Percentiles rank a stretch among this genome's conserved stretches.
phyloP scores from a whole-genome alignment of 2,329 filamentous ascomycete species.

The Taxawa tesnikishii region DNA sequence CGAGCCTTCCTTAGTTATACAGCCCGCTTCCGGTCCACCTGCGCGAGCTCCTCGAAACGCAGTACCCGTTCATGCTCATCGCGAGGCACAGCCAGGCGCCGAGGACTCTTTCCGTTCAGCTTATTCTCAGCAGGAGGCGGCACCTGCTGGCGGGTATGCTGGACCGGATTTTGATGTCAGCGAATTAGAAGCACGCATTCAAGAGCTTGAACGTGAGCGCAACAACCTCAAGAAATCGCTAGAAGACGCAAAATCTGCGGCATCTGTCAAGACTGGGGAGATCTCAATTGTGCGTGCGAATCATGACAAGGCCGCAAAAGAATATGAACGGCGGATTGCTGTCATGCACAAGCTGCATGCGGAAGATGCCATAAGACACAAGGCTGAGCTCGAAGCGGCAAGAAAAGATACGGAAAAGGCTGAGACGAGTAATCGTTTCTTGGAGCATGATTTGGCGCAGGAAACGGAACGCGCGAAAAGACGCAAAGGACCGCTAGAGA shows the following conservation, averaged over 20 bases:
- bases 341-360: constrained; percentile 50
- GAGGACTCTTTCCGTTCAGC: not conserved
- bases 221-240: constrained; percentile 24
- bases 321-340: constrained; percentile 51
- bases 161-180: constrained; percentile 11
- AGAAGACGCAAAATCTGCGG: constrained; percentile 31
- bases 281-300: constrained; percentile 64
- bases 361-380: constrained; percentile 52
- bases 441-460: constrained; percentile 58
- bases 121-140: not conserved
- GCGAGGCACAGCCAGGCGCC: not conserved
- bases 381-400: constrained; percentile 52
- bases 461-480: constrained; percentile 42
- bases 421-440: constrained; percentile 59
- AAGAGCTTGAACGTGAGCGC: constrained; percentile 32
- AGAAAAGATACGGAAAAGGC: constrained; percentile 52
- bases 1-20: constrained; percentile 20
- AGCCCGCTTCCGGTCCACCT: constrained; percentile 10
- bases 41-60: constrained; percentile 1
- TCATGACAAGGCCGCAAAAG: constrained; percentile 46
- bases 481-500: constrained; percentile 14
- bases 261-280: constrained; percentile 57
- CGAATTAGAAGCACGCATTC: constrained; percentile 29
- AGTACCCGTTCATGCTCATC: not conserved
- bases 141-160: not conserved